Conservation (phyloP, 2,329 filamentous ascomycete genomes). For the Didymellaceae sp. region DNA sequence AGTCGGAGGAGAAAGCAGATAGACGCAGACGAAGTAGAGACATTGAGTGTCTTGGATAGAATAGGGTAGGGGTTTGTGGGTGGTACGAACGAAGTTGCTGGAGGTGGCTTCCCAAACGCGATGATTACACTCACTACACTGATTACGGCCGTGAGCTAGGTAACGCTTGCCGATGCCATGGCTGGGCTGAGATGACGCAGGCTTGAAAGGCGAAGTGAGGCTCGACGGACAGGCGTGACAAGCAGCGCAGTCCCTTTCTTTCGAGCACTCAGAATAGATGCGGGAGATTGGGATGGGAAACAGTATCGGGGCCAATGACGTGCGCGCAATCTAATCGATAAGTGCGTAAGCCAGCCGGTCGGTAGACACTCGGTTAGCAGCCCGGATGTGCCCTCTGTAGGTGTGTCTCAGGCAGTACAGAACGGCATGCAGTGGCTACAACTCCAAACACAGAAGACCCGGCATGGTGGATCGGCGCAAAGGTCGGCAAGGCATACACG, state of each 20-base stretch:
- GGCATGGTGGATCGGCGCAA: conserved; percentile 29
- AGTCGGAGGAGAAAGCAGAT: conserved; percentile 7
- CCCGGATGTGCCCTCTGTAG: too few relatives aligned
- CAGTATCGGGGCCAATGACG: not conserved
- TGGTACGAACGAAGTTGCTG: conserved; percentile 36
- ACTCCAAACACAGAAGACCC: conserved; percentile 28
- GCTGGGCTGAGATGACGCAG: too few relatives aligned
- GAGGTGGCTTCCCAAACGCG: conserved; percentile 26
- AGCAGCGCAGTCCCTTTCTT: not conserved
- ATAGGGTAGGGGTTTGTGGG: conserved; percentile 20
- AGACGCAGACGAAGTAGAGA: conserved; percentile 25
- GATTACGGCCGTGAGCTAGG: not conserved
- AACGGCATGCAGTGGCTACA: conserved; percentile 41
- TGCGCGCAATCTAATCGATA: not conserved
- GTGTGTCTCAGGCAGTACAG: conserved; percentile 10
- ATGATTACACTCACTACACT: not conserved
- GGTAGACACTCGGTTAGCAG: conserved; percentile 25
- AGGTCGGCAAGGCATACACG: conserved; percentile 7
- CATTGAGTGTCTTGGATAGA: conserved; percentile 29
- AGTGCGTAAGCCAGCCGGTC: not conserved
- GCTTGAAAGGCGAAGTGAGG: not conserved
- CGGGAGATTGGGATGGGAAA: not conserved
- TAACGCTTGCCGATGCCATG: too few relatives aligned
- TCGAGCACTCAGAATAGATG: not conserved
- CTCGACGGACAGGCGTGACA: not conserved